These are phyloP conservation scores for Ascochyta viciae-villosae DNA, from an alignment of 2,329 filamentous ascomycete genomes.

Conservation along the genomic window DNA sequence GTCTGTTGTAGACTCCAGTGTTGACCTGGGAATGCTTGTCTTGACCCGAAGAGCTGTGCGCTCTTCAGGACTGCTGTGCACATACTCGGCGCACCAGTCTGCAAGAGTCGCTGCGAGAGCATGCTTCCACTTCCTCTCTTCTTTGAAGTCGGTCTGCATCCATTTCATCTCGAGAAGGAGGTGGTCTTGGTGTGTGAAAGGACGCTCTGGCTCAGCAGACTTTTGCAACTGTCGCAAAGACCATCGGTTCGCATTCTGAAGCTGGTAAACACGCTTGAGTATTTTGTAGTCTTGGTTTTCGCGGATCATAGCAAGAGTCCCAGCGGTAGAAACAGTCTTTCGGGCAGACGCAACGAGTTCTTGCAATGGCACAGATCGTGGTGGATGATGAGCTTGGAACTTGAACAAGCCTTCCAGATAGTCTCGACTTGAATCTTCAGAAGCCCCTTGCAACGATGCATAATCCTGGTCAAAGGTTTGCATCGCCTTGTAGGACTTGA, in stretches of 20 bases:
- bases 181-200: constrained; percentile 82
- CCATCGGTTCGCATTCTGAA: constrained; percentile 93
- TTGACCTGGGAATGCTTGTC: constrained; percentile 48
- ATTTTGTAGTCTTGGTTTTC: constrained; percentile 90
- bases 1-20: constrained; percentile 18
- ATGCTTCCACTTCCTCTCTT: constrained; percentile 94
- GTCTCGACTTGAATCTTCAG: constrained; percentile 59
- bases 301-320: constrained; percentile 81
- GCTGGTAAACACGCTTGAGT: constrained; percentile 82
- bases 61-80: constrained; percentile 68
- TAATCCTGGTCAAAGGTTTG: constrained; percentile 50
- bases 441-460: constrained; percentile 54
- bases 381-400: constrained; percentile 63
- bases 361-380: constrained; percentile 62
- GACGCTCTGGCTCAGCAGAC: constrained; percentile 78
- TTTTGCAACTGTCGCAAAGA: constrained; percentile 88
- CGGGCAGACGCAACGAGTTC: constrained; percentile 81
- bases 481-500: constrained; percentile 36
- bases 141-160: constrained; percentile 96
- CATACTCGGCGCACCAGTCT: constrained; percentile 83
- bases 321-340: constrained; percentile 87
- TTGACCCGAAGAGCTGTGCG: constrained; percentile 73
- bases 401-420: constrained; percentile 69
- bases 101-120: constrained; percentile 81
- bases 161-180: constrained; percentile 92